Conservation (phyloP, 495 filamentous ascomycete genomes). For the Apodospora peruviana region DNA sequence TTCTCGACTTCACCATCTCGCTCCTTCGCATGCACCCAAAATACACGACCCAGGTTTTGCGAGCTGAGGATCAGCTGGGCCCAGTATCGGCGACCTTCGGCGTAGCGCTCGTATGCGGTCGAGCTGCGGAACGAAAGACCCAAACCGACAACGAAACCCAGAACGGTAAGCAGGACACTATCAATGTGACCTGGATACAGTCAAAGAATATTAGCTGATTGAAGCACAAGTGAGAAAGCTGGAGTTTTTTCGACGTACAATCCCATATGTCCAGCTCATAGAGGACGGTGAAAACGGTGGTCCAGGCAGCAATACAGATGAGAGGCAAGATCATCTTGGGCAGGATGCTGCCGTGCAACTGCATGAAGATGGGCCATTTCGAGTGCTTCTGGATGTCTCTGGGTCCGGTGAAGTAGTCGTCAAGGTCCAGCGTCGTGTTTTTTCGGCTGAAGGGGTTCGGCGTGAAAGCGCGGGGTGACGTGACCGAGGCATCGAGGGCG, state of each 20-base stretch:
- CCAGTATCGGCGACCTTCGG: constrained; percentile 75
- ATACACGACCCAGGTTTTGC: constrained; percentile 68
- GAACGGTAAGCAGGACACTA: constrained; percentile 70
- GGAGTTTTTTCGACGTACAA: too few species aligned
- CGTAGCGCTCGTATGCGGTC: constrained; percentile 80
- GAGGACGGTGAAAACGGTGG: constrained; percentile 62
- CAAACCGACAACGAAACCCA: constrained; percentile 86
- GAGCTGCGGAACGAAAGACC: constrained; percentile 77
- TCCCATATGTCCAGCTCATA: constrained; percentile 37
- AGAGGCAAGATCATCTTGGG: constrained; percentile 77
- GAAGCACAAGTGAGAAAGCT: too few species aligned
- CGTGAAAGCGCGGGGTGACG: constrained; percentile 27
- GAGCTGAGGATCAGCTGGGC: constrained; percentile 63
- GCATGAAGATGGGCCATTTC: constrained; percentile 74
- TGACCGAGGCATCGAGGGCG: constrained; percentile 15
- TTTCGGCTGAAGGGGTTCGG: constrained; percentile 43
- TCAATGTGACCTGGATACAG: constrained; percentile 48
- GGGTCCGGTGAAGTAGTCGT: constrained; percentile 57
- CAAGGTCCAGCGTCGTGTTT: constrained; percentile 39
- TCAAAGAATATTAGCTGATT: not conserved
- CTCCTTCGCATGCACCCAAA: constrained; percentile 72
- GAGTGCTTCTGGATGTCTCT: constrained; percentile 70
- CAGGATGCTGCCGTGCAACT: constrained; percentile 74
- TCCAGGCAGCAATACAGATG: constrained; percentile 60
- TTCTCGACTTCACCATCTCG: constrained; percentile 58